Percentiles rank a stretch among this genome's conserved stretches.
phyloP scores from a whole-genome alignment of 768 basidiomycete genomes.

The Rhizopogon sp. region DNA sequence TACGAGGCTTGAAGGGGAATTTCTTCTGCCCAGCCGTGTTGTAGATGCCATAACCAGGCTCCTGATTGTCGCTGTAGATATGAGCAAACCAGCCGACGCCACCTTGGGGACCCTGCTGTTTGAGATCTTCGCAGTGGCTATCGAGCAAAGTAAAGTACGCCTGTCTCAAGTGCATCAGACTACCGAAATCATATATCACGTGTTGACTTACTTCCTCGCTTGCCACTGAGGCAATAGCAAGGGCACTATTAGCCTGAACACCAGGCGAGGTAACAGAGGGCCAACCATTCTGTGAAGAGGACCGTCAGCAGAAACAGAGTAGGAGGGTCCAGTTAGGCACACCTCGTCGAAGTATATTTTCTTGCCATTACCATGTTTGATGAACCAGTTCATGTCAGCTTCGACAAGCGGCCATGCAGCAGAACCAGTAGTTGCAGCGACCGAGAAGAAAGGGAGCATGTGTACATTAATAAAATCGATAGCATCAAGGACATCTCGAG shows the following conservation, averaged over 20 bases:
- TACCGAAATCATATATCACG: conserved; percentile 10
- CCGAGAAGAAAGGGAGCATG: conserved; percentile 64
- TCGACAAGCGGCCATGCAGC: conserved; percentile 59
- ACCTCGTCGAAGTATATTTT: conserved; percentile 76
- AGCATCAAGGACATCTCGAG: conserved; percentile 50
- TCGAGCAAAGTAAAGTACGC: conserved; percentile 64
- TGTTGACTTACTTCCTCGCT: conserved; percentile 47
- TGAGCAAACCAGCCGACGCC: conserved; percentile 83
- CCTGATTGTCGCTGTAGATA: conserved; percentile 63
- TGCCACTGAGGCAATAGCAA: conserved; percentile 54
- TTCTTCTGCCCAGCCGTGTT: conserved; percentile 43
- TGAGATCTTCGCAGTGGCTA: conserved; percentile 56
- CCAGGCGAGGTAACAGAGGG: conserved; percentile 57
- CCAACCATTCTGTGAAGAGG: conserved; percentile 63
- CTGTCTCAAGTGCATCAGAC: conserved; percentile 31
- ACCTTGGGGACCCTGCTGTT: conserved; percentile 44
- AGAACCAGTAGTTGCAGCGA: conserved; percentile 33
- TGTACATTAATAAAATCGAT: conserved; percentile 65
- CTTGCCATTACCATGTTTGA: conserved; percentile 57
- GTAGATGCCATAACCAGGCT: conserved; percentile 71
- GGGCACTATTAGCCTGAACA: conserved; percentile 61
- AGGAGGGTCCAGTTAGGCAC: conserved; percentile 2
- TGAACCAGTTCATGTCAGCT: conserved; percentile 62
- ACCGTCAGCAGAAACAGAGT: not conserved
- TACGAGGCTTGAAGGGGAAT: conserved; percentile 61